Evolutionary conservation across 345 rosid species (phyloP).

Genomic region (Microcos paniculata): DNA sequence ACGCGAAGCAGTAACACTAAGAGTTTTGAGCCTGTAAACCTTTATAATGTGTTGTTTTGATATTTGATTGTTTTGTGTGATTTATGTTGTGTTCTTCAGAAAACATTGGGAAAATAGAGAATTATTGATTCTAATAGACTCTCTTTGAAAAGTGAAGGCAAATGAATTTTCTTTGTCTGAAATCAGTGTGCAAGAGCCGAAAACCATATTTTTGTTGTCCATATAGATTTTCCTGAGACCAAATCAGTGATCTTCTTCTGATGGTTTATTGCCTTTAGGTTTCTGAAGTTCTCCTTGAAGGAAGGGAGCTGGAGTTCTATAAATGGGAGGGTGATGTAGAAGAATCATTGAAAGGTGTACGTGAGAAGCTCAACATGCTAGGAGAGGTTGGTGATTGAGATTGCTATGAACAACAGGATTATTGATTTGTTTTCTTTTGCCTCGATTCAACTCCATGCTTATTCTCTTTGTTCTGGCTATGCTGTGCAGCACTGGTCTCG

Average conservation of each 20-base stretch:
- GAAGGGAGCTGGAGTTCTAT: constrained; percentile 68
- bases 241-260: not conserved
- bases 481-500: constrained; percentile 77
- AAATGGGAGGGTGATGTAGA: constrained; percentile 63
- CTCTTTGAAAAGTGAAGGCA: not conserved
- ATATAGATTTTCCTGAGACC: not conserved
- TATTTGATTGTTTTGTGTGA: not conserved
- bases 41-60: not conserved
- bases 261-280: constrained; percentile 43
- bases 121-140: not conserved
- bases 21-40: not conserved
- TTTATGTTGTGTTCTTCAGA: not conserved
- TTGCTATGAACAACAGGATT: not conserved
- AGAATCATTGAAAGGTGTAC: constrained; percentile 59
- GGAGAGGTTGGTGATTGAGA: constrained; percentile 60
- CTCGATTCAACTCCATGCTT: constrained; percentile 17
- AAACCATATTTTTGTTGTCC: not conserved
- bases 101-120: not conserved
- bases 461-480: constrained; percentile 6
- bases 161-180: not conserved
- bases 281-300: constrained; percentile 63
- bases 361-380: constrained; percentile 79
- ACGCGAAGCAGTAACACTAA: not conserved
- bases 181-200: not conserved
- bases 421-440: constrained; percentile 10